phyloP scores from a whole-genome alignment of 2,329 filamentous ascomycete genomes.

The Beauveria scarabaeidicola region DNA sequence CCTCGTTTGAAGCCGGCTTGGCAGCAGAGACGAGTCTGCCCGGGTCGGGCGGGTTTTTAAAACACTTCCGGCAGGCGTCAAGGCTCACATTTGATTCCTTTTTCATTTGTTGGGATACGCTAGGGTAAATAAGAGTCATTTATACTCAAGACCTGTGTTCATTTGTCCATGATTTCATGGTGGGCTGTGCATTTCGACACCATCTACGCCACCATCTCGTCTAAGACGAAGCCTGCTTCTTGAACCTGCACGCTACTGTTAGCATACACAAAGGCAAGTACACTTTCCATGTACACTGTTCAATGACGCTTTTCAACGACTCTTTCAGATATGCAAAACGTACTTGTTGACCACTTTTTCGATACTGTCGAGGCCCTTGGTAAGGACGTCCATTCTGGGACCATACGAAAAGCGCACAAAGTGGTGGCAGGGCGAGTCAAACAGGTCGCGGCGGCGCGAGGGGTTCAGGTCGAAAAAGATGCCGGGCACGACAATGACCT shows the following conservation, averaged over 20 bases:
- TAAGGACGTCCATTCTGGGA: conserved; percentile 68
- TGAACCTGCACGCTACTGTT: conserved; percentile 15
- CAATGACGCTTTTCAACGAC: too few relatives aligned
- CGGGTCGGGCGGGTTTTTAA: neutral
- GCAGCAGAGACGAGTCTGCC: neutral
- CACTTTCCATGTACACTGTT: too few relatives aligned
- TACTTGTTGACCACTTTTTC: conserved; percentile 71
- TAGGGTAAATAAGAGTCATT: neutral
- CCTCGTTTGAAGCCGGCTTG: neutral
- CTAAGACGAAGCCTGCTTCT: conserved; percentile 12
- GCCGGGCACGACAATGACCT: conserved; percentile 91
- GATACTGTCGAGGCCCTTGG: conserved; percentile 75
- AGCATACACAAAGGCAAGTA: neutral
- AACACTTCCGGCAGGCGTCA: neutral
- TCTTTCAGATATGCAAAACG: conserved; percentile 18
- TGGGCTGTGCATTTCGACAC: neutral
- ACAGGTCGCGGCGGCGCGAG: conserved; percentile 77
- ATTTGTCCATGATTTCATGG: neutral
- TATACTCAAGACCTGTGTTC: neutral
- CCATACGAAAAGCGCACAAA: conserved; percentile 82
- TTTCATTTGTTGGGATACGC: neutral
- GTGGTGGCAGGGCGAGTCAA: conserved; percentile 90
- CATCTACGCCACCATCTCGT: neutral
- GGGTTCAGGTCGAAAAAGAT: conserved; percentile 99
- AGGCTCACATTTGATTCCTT: neutral